Evolutionary conservation across 176 grass and related monocot species (phyloP).

Genomic region (Pontederia paniculata): DNA sequence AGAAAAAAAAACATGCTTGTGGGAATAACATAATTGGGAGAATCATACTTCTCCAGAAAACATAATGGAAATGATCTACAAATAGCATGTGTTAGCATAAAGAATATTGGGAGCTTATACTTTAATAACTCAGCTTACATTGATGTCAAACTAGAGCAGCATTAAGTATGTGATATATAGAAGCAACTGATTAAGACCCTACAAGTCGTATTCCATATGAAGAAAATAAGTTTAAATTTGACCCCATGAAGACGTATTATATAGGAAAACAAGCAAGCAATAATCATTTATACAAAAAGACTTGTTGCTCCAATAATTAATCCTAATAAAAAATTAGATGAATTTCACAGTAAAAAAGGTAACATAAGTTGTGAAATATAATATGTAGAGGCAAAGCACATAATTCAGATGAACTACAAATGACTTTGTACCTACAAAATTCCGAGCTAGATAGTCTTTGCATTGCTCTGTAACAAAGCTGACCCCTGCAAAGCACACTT

Average conservation of each 20-base stretch:
- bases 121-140: not conserved
- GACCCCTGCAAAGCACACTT: slow-evolving; percentile 32
- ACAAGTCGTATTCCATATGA: not conserved
- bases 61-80: too few species aligned
- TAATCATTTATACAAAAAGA: too few species aligned
- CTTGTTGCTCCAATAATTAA: too few species aligned
- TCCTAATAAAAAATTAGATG: too few species aligned
- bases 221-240: not conserved
- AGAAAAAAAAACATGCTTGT: too few species aligned
- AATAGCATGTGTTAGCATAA: not conserved
- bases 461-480: slow-evolving; percentile 34
- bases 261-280: not conserved
- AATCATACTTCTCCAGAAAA: too few species aligned
- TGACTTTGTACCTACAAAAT: slow-evolving; percentile 55
- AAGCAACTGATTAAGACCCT: not conserved
- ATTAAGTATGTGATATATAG: not conserved
- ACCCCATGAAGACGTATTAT: not conserved
- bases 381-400: too few species aligned
- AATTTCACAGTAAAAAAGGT: too few species aligned
- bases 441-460: slow-evolving; percentile 40
- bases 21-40: too few species aligned
- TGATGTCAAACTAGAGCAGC: not conserved
- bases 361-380: too few species aligned
- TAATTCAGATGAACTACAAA: not conserved
- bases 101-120: not conserved